Evolutionary conservation across 169 alveolate genomes (phyloP).

Genomic region (Amoebophrya sp.): DNA sequence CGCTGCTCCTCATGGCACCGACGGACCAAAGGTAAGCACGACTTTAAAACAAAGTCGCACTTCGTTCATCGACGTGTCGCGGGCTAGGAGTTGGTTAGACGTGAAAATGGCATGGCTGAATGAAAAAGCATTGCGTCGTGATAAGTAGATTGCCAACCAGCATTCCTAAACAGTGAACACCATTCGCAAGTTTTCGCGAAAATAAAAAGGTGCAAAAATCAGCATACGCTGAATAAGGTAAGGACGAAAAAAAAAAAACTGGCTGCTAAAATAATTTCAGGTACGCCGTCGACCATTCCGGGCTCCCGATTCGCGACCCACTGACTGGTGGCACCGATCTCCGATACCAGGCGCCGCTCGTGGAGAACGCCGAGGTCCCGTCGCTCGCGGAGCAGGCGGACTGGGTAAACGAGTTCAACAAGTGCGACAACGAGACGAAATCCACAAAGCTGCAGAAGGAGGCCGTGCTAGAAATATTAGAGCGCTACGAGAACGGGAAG

Average conservation of each 20-base stretch:
- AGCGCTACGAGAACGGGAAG: neutral
- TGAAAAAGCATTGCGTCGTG: no score
- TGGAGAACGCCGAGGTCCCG: neutral
- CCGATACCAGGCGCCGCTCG: neutral
- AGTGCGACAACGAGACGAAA: neutral
- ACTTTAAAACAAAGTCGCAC: no score
- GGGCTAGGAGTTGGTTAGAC: no score
- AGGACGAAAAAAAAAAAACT: no score
- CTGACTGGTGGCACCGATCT: neutral
- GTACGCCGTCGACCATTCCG: neutral
- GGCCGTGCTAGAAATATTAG: neutral
- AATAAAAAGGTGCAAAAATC: no score
- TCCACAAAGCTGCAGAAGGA: neutral
- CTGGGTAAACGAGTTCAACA: neutral
- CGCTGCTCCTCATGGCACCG: constrained; percentile 1
- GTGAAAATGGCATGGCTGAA: no score
- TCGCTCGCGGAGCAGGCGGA: neutral
- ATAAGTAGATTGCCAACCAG: no score
- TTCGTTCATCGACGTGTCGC: no score
- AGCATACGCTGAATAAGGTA: no score
- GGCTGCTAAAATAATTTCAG: no score
- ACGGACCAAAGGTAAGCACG: constrained; percentile 5
- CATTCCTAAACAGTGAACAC: no score
- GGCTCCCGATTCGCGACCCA: neutral
- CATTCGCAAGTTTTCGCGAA: no score